Base-by-base conservation (phyloP, 495 filamentous ascomycete genomes). In the Trichoderma reesei region DNA sequence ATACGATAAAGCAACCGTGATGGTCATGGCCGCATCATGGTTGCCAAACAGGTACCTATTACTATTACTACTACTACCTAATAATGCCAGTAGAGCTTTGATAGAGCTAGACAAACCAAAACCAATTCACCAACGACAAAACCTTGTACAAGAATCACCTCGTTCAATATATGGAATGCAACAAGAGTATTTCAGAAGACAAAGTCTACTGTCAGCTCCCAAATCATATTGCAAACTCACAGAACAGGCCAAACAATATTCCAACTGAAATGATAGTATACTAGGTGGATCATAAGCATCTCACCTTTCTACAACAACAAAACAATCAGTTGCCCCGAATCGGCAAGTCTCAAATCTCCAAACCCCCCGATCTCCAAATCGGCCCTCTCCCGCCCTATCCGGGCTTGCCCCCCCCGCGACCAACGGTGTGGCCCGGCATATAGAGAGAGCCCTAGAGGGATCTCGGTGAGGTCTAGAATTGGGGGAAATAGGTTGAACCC, bases 1-100 rank as follows among this genome's bases (percentile, higher is more conserved):
- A 48, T 33, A 48, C 41, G 31, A 36, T 33, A 14, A 34, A 14
- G 20, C 10, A 13, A 44, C 8, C 51, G 11, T 56, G 51, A 56
- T 56, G 51, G 51, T 56, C 33, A 56, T 56, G 51, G 51, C 51
- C 34, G 14, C 51, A 56, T 56, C 51, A 56, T 34, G 51, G 14
- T 10, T 56, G 51, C 9, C 26, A 26, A 26, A 26, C 26, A 26
- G 26, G 26, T 26, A 26, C 26, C 26, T 26, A 26, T 26, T 26
- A 26, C 26, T 14, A 56, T 56, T 33, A 56, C 51, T 56, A 56
- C 51, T 56, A 48, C 26, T 36, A 56, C 51, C 51, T 56, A 56
- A 56, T 56, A 33, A 56, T 6, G 51, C 51, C 51, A 56, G 26
- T 34, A 56, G 51, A 36, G 51, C 51, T 34, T 56, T 36, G 51